These are phyloP conservation scores for Picochlorum sp. DNA, from an alignment of 139 green algal genomes.

Conservation along the genomic window DNA sequence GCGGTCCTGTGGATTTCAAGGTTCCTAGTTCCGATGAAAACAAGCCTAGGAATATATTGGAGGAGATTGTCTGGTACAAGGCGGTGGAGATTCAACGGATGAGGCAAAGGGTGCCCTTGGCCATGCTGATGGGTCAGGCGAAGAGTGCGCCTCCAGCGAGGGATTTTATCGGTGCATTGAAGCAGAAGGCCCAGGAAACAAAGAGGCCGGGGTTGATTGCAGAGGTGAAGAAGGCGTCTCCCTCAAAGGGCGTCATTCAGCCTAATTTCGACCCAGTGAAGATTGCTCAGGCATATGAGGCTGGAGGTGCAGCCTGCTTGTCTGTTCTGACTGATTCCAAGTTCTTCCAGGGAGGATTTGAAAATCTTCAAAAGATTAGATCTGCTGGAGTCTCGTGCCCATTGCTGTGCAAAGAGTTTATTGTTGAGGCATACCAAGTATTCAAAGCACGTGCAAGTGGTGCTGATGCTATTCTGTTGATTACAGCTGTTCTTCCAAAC, in stretches of 20 bases:
- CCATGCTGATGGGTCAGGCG: slow-evolving; percentile 33
- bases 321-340: slow-evolving; percentile 92
- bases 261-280: slow-evolving; percentile 91
- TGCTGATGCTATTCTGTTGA: slow-evolving; percentile 93
- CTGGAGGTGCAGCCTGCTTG: slow-evolving; percentile 89
- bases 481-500: slow-evolving; percentile 94
- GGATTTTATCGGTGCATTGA: slow-evolving; percentile 85
- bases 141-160: slow-evolving; percentile 42
- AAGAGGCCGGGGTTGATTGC: slow-evolving; percentile 84
- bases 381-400: slow-evolving; percentile 73
- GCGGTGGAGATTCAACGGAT: slow-evolving; percentile 63
- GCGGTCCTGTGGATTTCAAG: slow-evolving; percentile 62
- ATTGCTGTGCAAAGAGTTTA: slow-evolving; percentile 99
- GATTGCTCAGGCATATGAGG: slow-evolving; percentile 86
- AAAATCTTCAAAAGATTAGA: slow-evolving; percentile 70
- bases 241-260: slow-evolving; percentile 89
- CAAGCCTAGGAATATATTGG: slow-evolving; percentile 92
- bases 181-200: slow-evolving; percentile 28
- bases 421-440: slow-evolving; percentile 95
- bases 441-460: slow-evolving; percentile 59
- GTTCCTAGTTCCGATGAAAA: slow-evolving; percentile 67
- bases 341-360: slow-evolving; percentile 87
- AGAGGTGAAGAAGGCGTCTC: slow-evolving; percentile 98
- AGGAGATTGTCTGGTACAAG: slow-evolving; percentile 99
- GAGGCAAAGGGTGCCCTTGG: slow-evolving; percentile 50